Evolutionary conservation across 768 basidiomycete genomes (phyloP), one percentile per base, ranked within the genome.

Genomic region (Gyrodon lividus): DNA sequence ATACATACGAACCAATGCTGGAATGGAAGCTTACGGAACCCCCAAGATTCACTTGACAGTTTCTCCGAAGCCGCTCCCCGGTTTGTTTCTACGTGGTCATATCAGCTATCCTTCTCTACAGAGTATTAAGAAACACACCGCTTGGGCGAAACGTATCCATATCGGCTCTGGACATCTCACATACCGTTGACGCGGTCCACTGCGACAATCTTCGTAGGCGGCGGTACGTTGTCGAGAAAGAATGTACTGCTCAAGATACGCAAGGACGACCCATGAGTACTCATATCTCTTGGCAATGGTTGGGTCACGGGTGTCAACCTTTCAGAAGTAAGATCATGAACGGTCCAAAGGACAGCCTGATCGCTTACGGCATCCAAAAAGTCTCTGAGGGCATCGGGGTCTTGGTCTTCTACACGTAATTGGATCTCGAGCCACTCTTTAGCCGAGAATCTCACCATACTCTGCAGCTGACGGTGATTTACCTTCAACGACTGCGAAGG

Each of bases 321-420:
- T 16, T 2, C 19, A 13, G 8, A 16, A 6, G 24, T 45, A n/a
- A 30, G 26, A 3, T 16, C 23, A 16, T 20, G 23, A 43, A 23
- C 6, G 28, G 28, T 10, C 28, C 2, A 22, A n/a, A 13, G 2
- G 37, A n/a, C 5, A 13, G 23, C 4, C 13, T 14, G 20, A 33
- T 34, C 6, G 48, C 55, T 26, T 45, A 64, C 63, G 24, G 34
- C 0, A 4, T 62, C n/a, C 24, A 59, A 46, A 23, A 64, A 64
- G 2, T 7, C 10, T 46, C 19, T 35, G 1, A 58, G 35, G 0
- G 58, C 51, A 20, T 2, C 10, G 0, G 53, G 45, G 4, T 51
- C 28, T n/a, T 65, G 63, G 1, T 51, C 41, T 30, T 62, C 63
- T 5, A 55, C 14, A 50, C 35, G 17, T 9, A 1, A 7, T 45